These are phyloP conservation scores for Globisporangium paddicum DNA, from an alignment of 352 stramenopile species.

Conservation along the genomic window DNA sequence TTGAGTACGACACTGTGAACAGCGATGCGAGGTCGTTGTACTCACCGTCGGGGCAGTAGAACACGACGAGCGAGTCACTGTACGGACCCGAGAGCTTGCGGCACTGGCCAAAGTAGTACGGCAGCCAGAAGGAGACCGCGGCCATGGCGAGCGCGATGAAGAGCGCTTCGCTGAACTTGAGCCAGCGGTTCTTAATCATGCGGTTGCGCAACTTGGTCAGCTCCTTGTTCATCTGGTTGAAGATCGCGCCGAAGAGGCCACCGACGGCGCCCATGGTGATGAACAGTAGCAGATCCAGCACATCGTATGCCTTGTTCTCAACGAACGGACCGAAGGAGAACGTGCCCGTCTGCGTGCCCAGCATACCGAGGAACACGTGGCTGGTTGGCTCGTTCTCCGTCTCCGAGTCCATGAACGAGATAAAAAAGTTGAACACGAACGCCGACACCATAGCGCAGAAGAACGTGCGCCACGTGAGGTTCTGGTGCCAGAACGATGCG, in stretches of 20 bases:
- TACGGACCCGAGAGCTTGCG: slow-evolving; percentile 56
- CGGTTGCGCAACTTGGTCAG: slow-evolving; percentile 84
- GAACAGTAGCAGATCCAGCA: slow-evolving; percentile 96
- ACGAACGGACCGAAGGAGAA: slow-evolving; percentile 88
- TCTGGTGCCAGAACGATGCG: slow-evolving; percentile 97
- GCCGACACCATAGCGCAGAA: slow-evolving; percentile 94
- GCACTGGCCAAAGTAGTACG: slow-evolving; percentile 65
- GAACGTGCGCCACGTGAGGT: slow-evolving; percentile 97
- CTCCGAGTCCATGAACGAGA: slow-evolving; percentile 77
- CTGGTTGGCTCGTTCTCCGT: slow-evolving; percentile 35
- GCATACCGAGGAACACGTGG: slow-evolving; percentile 37
- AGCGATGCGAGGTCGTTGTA: slow-evolving; percentile 98
- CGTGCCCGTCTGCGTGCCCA: slow-evolving; percentile 54
- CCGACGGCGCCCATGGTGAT: slow-evolving; percentile 96
- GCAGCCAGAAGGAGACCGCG: slow-evolving; percentile 61
- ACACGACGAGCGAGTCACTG: slow-evolving; percentile 85
- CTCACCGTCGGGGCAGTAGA: slow-evolving; percentile 92
- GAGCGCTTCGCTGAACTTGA: slow-evolving; percentile 67
- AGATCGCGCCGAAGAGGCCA: slow-evolving; percentile 94
- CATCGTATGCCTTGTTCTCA: slow-evolving; percentile 89
- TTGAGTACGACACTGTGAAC: slow-evolving; percentile 96
- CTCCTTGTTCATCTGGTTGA: slow-evolving; percentile 94
- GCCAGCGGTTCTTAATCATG: slow-evolving; percentile 54
- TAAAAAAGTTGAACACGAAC: slow-evolving; percentile 86
- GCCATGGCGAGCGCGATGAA: slow-evolving; percentile 67